Percentiles rank a stretch among this genome's conserved stretches.
Conservation (phyloP, 176 grass and related monocot species). For the Tillandsia leiboldiana region DNA sequence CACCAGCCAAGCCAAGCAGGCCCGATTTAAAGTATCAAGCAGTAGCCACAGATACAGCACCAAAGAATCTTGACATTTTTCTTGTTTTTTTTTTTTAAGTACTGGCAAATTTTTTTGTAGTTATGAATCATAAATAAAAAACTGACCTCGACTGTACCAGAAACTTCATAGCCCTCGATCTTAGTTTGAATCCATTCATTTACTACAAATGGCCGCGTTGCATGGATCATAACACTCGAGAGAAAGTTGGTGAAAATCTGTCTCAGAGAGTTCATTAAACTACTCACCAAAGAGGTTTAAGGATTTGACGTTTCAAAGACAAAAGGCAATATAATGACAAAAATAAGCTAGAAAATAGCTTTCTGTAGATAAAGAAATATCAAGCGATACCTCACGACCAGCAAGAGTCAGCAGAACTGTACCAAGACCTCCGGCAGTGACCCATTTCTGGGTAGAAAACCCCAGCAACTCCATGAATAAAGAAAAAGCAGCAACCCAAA, state of each 20-base stretch:
- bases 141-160: constrained; percentile 89
- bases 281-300: background rate
- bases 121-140: constrained; percentile 9
- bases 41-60: background rate
- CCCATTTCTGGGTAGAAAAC: constrained; percentile 93
- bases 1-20: too few relatives aligned
- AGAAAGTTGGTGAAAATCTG: constrained; percentile 99
- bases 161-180: constrained; percentile 91
- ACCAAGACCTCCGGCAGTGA: constrained; percentile 95
- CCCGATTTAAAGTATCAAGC: too few relatives aligned
- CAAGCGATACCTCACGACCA: constrained; percentile 76
- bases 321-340: background rate
- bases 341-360: background rate
- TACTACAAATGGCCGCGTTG: constrained; percentile 79
- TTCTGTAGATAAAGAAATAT: constrained; percentile 3
- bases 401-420: constrained; percentile 95
- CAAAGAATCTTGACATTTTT: background rate
- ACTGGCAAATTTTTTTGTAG: background rate
- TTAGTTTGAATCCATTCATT: constrained; percentile 95
- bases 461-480: constrained; percentile 97
- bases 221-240: constrained; percentile 96
- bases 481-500: constrained; percentile 82
- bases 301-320: background rate
- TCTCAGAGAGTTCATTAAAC: constrained; percentile 9
- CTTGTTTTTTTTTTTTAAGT: background rate